phyloP scores from a whole-genome alignment of 2,329 filamentous ascomycete genomes.

The Paecilomyces sp. region DNA sequence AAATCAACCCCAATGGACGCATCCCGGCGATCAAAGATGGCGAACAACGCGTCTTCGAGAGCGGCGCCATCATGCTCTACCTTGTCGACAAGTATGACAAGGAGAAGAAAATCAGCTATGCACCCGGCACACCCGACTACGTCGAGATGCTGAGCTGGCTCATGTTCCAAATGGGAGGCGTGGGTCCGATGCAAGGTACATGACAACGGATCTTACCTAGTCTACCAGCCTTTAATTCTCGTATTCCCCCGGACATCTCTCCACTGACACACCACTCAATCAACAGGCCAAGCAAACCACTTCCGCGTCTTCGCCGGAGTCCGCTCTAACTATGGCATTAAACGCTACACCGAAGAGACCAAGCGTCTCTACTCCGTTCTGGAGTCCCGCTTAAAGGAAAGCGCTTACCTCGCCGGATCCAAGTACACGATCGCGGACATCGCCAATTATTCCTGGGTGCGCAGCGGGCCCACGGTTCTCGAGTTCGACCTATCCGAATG shows the following conservation, averaged over 20 bases:
- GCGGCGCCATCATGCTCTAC: constrained; percentile 41
- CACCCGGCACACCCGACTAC: constrained; percentile 34
- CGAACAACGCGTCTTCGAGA: constrained; percentile 36
- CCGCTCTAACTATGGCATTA: constrained; percentile 39
- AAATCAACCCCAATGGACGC: constrained; percentile 44
- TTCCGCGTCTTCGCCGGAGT: constrained; percentile 38
- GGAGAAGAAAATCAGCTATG: constrained; percentile 36
- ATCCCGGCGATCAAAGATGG: constrained; percentile 41
- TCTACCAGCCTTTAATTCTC: background rate
- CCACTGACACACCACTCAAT: background rate
- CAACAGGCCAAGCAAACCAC: constrained; percentile 39
- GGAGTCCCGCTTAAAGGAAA: constrained; percentile 33
- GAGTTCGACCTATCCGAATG: constrained; percentile 24
- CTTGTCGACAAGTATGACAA: constrained; percentile 38
- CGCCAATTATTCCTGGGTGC: constrained; percentile 39
- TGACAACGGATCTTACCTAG: background rate
- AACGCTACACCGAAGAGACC: constrained; percentile 43
- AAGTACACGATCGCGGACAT: constrained; percentile 45
- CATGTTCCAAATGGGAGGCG: constrained; percentile 35
- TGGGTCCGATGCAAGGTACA: constrained; percentile 35
- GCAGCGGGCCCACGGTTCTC: constrained; percentile 10
- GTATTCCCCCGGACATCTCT: background rate
- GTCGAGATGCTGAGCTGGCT: constrained; percentile 41
- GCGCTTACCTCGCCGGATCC: constrained; percentile 38
- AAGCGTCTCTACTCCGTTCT: constrained; percentile 42